Evolutionary conservation across 2,329 filamentous ascomycete genomes (phyloP).

Genomic region (Talaromyces sp.): DNA sequence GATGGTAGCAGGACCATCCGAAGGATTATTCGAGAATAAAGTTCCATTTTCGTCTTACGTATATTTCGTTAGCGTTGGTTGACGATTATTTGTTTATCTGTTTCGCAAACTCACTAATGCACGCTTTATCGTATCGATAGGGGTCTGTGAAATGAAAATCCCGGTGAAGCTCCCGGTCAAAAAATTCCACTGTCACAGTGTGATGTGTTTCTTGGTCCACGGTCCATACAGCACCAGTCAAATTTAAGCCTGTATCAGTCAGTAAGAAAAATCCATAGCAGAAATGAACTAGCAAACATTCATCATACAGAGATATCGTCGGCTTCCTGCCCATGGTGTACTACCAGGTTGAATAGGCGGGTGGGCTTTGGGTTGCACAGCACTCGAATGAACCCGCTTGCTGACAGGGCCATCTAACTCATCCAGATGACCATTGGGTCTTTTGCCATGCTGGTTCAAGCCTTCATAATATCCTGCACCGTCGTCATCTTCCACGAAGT

Average conservation of each 20-base stretch:
- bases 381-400: constrained; percentile 55
- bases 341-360: constrained; percentile 89
- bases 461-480: constrained; percentile 81
- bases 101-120: constrained; percentile 61
- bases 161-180: constrained; percentile 86
- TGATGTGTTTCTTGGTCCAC: constrained; percentile 92
- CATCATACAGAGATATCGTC: constrained; percentile 77
- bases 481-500: constrained; percentile 91
- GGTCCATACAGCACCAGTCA: constrained; percentile 95
- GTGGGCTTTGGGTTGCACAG: constrained; percentile 70
- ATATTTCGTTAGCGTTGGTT: constrained; percentile 22
- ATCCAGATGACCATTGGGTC: constrained; percentile 55
- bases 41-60: constrained; percentile 71
- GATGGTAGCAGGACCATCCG: constrained; percentile 73
- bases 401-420: constrained; percentile 46
- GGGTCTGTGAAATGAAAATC: constrained; percentile 98
- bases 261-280: constrained; percentile 20
- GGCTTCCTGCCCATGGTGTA: constrained; percentile 92
- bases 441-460: constrained; percentile 66
- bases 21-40: constrained; percentile 79
- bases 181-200: constrained; percentile 96
- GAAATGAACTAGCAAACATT: not conserved
- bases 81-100: not conserved
- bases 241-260: constrained; percentile 63
- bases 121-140: constrained; percentile 94